Evolutionary conservation across 495 filamentous ascomycete genomes (phyloP).

Genomic region (Symbiotaphrina buchneri): DNA sequence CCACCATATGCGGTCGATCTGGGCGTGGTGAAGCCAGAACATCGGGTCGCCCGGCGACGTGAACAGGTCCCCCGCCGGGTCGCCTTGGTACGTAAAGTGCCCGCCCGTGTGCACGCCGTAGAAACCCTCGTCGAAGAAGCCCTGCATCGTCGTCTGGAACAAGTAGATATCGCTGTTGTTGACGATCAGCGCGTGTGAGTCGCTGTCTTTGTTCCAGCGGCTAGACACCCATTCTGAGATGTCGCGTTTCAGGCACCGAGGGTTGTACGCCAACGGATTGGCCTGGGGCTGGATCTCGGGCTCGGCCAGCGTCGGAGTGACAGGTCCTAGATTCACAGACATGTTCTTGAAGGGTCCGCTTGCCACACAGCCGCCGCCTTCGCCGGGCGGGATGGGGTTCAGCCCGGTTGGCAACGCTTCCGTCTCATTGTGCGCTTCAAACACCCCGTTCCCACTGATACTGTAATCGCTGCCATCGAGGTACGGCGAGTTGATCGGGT

Average conservation of each 20-base stretch:
- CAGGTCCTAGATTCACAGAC: slow-evolving; percentile 1
- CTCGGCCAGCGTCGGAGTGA: no score
- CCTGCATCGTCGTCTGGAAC: slow-evolving; percentile 29
- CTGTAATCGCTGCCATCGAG: slow-evolving; percentile 39
- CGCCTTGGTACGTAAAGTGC: slow-evolving; percentile 29
- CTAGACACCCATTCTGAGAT: slow-evolving; percentile 23
- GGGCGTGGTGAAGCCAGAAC: slow-evolving; percentile 48
- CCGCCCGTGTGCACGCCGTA: slow-evolving; percentile 39
- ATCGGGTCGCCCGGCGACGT: slow-evolving; percentile 37
- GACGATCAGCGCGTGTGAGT: slow-evolving; percentile 22
- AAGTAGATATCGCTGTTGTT: slow-evolving; percentile 19
- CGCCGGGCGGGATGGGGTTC: slow-evolving; percentile 18
- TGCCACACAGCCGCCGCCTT: slow-evolving; percentile 40
- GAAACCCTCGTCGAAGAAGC: slow-evolving; percentile 20
- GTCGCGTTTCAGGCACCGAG: slow-evolving; percentile 43
- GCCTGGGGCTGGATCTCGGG: slow-evolving; percentile 2
- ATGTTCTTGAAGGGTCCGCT: slow-evolving; percentile 34
- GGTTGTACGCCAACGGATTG: slow-evolving; percentile 22
- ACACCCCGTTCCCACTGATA: slow-evolving; percentile 36
- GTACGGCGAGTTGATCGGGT: slow-evolving; percentile 31
- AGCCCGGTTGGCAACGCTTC: slow-evolving; percentile 8
- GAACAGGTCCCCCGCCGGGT: slow-evolving; percentile 33
- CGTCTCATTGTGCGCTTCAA: slow-evolving; percentile 15
- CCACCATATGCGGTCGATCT: slow-evolving; percentile 48
- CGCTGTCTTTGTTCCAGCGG: slow-evolving; percentile 25